Base-by-base conservation (phyloP, 2,329 filamentous ascomycete genomes). In the Metarhizium anisopliae region DNA sequence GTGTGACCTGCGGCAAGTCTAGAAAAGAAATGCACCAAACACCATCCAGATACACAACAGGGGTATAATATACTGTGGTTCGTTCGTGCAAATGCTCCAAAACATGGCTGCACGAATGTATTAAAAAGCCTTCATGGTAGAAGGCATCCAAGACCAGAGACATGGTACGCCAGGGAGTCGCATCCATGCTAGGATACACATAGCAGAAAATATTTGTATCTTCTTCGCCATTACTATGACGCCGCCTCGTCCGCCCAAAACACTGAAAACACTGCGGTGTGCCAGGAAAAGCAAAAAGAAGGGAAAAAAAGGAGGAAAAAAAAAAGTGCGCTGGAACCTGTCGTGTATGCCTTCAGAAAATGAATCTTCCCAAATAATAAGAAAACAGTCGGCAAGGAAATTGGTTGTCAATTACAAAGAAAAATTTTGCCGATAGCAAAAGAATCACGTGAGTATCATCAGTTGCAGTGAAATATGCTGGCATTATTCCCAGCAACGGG, bases 401-500 rank as follows among this genome's bases (percentile, higher is more conserved):
- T 42, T 42, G 14, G n/a, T 14, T 6, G 40, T 18, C 40, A 11
- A 42, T 47, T 47, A 6, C 18, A 47, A n/a, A n/a, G 43, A 18
- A 47, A 47, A 47, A 47, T 13, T 11, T 25, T 7, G 13, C 35
- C 25, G 20, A 45, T 29, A 13, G 20, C 11, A 11, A 13, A 25
- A 18, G 4, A 10, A 36, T 43, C 11, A 14, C 6, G 30, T 11
- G 38, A 52, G 25, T 25, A 25, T 25, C 11, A 40, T 42, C 40
- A 42, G 40, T 42, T 42, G 14, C 40, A 6, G 7, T n/a, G 32
- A n/a, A 25, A 8, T 36, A 43, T 11, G 7, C 14, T 35, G 20
- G 40, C 20, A 50, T 51, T n/a, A 47, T 53, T 51, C 50, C 51
- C 52, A 55, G 2, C 55, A 55, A 55, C 11, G 55, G 54, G 59